These are phyloP conservation scores for Lentinula sp. DNA, from an alignment of 768 basidiomycete genomes.

Conservation along the genomic window DNA sequence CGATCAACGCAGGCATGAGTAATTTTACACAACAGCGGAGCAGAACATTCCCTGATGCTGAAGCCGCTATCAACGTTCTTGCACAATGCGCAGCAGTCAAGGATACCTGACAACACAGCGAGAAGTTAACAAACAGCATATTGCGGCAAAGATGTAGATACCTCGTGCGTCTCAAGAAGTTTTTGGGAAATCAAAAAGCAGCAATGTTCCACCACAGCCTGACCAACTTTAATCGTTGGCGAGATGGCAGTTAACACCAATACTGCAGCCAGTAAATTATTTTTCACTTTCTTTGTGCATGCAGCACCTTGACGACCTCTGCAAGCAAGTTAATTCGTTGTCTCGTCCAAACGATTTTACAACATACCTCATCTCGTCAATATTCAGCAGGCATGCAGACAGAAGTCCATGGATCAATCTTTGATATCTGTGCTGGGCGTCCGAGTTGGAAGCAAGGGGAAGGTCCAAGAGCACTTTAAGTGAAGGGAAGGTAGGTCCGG, in stretches of 20 bases:
- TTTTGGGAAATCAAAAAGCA: conserved; percentile 84
- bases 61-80: conserved; percentile 74
- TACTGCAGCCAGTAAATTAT: conserved; percentile 82
- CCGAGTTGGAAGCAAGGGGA: conserved; percentile 31
- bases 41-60: conserved; percentile 55
- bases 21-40: conserved; percentile 68
- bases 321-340: not conserved
- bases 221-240: conserved; percentile 57
- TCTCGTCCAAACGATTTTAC: conserved; percentile 12
- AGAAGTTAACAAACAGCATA: not conserved
- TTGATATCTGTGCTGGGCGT: conserved; percentile 46
- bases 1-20: conserved; percentile 78
- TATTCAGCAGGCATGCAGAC: conserved; percentile 78
- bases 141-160: conserved; percentile 17
- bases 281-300: conserved; percentile 80
- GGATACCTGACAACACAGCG: conserved; percentile 45
- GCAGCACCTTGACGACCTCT: conserved; percentile 79
- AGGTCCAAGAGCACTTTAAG: conserved; percentile 70
- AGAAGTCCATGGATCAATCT: conserved; percentile 72
- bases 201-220: conserved; percentile 73
- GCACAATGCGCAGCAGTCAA: conserved; percentile 89
- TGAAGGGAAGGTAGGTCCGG: conserved; percentile 73
- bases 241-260: conserved; percentile 81
- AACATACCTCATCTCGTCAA: conserved; percentile 84
- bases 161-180: conserved; percentile 64